phyloP scores from a whole-genome alignment of 306 rosid species.

The Lithocarpus polystachyus region DNA sequence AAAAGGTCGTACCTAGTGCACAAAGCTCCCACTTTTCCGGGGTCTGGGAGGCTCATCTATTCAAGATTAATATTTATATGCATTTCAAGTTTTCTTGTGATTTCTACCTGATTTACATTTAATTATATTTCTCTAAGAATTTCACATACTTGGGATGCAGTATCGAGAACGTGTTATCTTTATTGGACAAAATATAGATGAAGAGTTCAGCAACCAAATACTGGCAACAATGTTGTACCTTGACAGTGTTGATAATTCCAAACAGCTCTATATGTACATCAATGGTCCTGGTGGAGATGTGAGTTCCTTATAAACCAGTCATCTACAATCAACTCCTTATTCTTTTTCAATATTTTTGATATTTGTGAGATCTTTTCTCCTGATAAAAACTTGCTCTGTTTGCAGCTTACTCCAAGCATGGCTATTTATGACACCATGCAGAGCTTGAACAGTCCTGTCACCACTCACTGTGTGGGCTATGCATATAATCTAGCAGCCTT shows the following conservation, averaged over 20 bases:
- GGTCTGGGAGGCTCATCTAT: not conserved
- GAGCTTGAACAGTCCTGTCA: constrained; percentile 79
- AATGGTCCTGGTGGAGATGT: constrained; percentile 99
- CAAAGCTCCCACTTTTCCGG: too few relatives aligned
- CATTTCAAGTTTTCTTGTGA: constrained; percentile 12
- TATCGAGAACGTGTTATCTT: constrained; percentile 89
- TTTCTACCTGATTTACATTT: constrained; percentile 3
- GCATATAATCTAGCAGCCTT: constrained; percentile 78
- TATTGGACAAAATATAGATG: constrained; percentile 77
- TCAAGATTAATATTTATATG: constrained; percentile 7
- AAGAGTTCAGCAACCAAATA: constrained; percentile 88
- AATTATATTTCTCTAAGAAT: constrained; percentile 24
- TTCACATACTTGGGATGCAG: constrained; percentile 48
- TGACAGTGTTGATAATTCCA: constrained; percentile 64
- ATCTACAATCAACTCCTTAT: constrained; percentile 15
- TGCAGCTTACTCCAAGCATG: constrained; percentile 92
- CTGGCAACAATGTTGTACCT: constrained; percentile 94
- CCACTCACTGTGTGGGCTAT: constrained; percentile 82
- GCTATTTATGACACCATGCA: constrained; percentile 91
- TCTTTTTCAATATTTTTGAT: constrained; percentile 18
- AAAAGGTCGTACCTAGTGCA: too few relatives aligned
- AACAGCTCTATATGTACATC: constrained; percentile 72
- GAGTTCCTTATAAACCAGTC: constrained; percentile 31
- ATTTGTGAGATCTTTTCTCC: constrained; percentile 9
- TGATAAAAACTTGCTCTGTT: constrained; percentile 24